Evolutionary conservation across 2,329 filamentous ascomycete species (phyloP), one percentile per base, ranked within the genome.

Genomic region (Thermothelomyces thermophilus): DNA sequence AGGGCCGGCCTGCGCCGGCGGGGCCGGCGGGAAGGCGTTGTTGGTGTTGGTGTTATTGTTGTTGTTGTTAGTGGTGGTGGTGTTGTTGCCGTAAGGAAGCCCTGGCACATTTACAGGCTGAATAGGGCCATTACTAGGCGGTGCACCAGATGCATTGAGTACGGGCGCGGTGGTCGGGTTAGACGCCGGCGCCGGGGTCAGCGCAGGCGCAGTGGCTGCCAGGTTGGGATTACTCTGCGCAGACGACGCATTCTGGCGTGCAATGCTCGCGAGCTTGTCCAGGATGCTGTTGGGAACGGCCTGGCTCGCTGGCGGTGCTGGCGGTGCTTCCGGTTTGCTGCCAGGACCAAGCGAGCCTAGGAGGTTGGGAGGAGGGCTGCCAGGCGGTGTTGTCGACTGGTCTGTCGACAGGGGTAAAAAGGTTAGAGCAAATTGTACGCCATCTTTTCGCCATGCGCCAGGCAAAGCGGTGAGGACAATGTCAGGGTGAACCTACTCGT

Each of bases 211-310:
- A n/a, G 73, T 68, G 33, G 75, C 68, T 53, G 79, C 64, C 45
- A 70, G 59, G 45, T 58, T 63, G 45, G 66, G 64, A 60, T 62
- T 71, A 62, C 62, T 66, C 45, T 74, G 68, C 45, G 72, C 67
- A 47, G 73, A 67, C 19, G 72, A 71, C 33, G 74, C 79, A 65
- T 83, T 89, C 66, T 88, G 84, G 57, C 86, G 84, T 34, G 86
- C 86, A 70, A 93, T 86, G 63, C 87, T 87, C 56, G 87, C 86
- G 56, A 93, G 76, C 39, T 85, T 85, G 65, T 87, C 86, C 68
- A 90, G 75, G 60, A 93, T 90, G 57, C 91, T 90, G 57, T 82
- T 84, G 54, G 65, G 62, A 14, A 68, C 72, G 5, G 44, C 43
- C 14, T 45, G 13, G 35, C 35, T 63, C 20, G 75, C 70, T 30